Conservation (phyloP, 495 filamentous ascomycete genomes). For the Stereocaulon alpinum region DNA sequence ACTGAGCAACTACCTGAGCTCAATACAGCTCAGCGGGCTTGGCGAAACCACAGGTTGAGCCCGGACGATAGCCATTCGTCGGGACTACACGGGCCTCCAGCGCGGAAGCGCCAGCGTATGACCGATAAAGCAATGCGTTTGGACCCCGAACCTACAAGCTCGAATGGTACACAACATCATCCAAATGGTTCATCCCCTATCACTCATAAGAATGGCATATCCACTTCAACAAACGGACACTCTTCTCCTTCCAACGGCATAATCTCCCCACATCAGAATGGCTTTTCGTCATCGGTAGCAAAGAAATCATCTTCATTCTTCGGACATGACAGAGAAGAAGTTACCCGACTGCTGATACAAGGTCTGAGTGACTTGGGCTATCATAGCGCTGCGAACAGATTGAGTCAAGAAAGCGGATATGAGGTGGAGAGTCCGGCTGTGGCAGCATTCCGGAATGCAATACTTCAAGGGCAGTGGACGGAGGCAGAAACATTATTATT, state of each 20-base stretch:
- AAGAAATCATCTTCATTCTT: constrained; percentile 40
- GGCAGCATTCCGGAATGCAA: constrained; percentile 69
- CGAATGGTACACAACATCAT: constrained; percentile 39
- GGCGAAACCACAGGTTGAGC: too few relatives aligned
- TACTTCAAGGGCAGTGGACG: constrained; percentile 72
- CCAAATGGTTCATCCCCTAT: constrained; percentile 36
- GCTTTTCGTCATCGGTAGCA: constrained; percentile 30
- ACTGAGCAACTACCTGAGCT: not conserved
- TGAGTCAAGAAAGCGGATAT: constrained; percentile 77
- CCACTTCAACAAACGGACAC: constrained; percentile 42
- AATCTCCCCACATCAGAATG: constrained; percentile 35
- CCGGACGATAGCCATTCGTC: too few relatives aligned
- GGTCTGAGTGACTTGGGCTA: constrained; percentile 83
- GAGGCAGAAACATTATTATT: constrained; percentile 76
- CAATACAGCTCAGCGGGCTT: not conserved
- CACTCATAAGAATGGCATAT: constrained; percentile 33
- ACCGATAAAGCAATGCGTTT: constrained; percentile 48
- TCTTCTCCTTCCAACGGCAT: constrained; percentile 32
- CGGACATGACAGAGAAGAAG: constrained; percentile 87
- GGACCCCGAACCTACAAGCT: constrained; percentile 38
- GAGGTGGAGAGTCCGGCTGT: constrained; percentile 79
- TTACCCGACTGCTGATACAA: constrained; percentile 88
- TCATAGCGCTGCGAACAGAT: constrained; percentile 54
- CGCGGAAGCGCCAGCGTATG: constrained; percentile 52
- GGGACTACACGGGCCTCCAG: constrained; percentile 24